These are phyloP conservation scores for Diphasiastrum complanatum DNA, from an alignment of 83 land plant species.

Conservation along the genomic window DNA sequence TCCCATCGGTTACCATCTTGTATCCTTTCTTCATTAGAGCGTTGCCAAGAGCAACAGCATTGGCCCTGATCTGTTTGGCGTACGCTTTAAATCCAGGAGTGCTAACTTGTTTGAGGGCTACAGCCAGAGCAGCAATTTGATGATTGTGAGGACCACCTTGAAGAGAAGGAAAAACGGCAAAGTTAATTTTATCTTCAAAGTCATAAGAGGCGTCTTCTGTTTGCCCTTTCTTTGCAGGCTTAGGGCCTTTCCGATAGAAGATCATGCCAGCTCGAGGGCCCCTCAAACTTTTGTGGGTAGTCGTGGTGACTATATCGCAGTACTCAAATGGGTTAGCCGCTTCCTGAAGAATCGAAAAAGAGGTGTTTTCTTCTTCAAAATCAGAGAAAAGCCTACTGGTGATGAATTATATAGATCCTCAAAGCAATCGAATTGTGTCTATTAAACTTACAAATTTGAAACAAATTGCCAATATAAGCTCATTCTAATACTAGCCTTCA, in stretches of 20 bases:
- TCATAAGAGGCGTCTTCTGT: slow-evolving; percentile 60
- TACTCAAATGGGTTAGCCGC: slow-evolving; percentile 59
- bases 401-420: no score
- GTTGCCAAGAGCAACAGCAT: slow-evolving; percentile 74
- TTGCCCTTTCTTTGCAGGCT: slow-evolving; percentile 82
- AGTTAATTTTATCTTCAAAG: slow-evolving; percentile 72
- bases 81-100: slow-evolving; percentile 74
- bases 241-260: slow-evolving; percentile 74
- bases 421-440: no score
- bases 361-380: no score
- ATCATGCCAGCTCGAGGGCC: slow-evolving; percentile 81
- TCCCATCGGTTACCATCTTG: slow-evolving; percentile 77
- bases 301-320: slow-evolving; percentile 69
- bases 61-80: slow-evolving; percentile 82
- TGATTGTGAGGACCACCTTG: slow-evolving; percentile 91
- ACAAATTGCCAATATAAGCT: no score
- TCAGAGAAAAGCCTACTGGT: no score
- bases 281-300: slow-evolving; percentile 72
- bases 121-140: slow-evolving; percentile 89
- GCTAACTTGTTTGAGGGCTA: slow-evolving; percentile 68
- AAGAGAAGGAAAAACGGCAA: slow-evolving; percentile 69
- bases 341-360: slow-evolving; percentile 38
- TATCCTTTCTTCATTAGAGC: slow-evolving; percentile 81
- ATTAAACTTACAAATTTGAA: no score
- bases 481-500: no score